phyloP scores from a whole-genome alignment of 2,329 filamentous ascomycete genomes.

The Cladorrhinum sp. region DNA sequence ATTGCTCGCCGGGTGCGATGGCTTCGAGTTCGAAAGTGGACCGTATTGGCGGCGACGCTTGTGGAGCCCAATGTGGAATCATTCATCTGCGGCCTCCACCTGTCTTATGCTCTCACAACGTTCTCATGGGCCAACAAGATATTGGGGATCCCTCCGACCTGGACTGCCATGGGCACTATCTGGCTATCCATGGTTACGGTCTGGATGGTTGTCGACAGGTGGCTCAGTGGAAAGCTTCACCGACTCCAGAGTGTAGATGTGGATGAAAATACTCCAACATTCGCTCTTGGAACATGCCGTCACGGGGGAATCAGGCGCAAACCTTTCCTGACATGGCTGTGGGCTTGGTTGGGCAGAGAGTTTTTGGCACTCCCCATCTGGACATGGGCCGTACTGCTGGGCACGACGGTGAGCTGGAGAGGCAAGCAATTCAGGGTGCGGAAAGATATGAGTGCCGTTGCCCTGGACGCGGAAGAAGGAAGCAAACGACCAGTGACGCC shows the following conservation, averaged over 20 bases:
- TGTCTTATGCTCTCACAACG: conserved; percentile 74
- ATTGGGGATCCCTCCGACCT: conserved; percentile 59
- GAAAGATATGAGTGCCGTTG: conserved; percentile 75
- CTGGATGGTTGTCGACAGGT: conserved; percentile 77
- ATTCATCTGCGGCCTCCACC: conserved; percentile 76
- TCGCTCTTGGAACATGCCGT: conserved; percentile 53
- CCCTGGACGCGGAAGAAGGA: conserved; percentile 23
- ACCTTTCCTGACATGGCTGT: conserved; percentile 66
- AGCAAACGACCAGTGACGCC: not conserved
- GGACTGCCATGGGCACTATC: conserved; percentile 60
- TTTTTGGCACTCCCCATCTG: conserved; percentile 82
- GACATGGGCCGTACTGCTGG: conserved; percentile 85
- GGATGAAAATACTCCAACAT: conserved; percentile 70
- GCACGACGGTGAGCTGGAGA: conserved; percentile 82
- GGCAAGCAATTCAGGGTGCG: conserved; percentile 78
- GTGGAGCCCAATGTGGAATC: conserved; percentile 92
- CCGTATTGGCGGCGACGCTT: conserved; percentile 80
- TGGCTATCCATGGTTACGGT: conserved; percentile 63
- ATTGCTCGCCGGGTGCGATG: conserved; percentile 79
- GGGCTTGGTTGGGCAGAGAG: conserved; percentile 84
- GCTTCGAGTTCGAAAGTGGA: conserved; percentile 92
- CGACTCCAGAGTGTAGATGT: conserved; percentile 66
- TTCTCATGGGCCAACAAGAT: conserved; percentile 58
- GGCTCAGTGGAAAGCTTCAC: conserved; percentile 71
- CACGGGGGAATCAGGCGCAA: conserved; percentile 45